Percentiles rank a stretch among this genome's conserved stretches.
phyloP scores from a whole-genome alignment of 2,329 filamentous ascomycete species.

The Alternaria sp. region DNA sequence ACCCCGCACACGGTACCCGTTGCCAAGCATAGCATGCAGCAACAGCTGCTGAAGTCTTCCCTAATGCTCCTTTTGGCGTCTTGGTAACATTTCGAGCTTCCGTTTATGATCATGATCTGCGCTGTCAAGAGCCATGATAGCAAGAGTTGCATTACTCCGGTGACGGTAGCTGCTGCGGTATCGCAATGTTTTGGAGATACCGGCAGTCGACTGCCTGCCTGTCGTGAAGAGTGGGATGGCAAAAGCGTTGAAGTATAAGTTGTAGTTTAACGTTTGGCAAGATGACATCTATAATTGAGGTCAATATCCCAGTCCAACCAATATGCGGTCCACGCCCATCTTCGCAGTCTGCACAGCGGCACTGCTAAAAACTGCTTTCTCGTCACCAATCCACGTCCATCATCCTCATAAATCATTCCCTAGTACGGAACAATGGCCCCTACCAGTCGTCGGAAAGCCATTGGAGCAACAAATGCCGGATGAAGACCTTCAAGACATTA shows the following conservation, averaged over 20 bases:
- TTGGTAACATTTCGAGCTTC: conserved; percentile 32
- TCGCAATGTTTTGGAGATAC: conserved; percentile 18
- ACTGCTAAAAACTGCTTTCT: conserved; percentile 13
- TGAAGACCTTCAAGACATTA: conserved; percentile 48
- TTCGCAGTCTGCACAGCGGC: conserved; percentile 13
- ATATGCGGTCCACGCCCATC: conserved; percentile 22
- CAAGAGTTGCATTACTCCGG: conserved; percentile 7
- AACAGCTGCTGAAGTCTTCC: conserved; percentile 8
- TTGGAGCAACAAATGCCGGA: conserved; percentile 51
- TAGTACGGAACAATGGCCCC: conserved; percentile 47
- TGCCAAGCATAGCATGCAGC: conserved; percentile 19
- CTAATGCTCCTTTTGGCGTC: conserved; percentile 17
- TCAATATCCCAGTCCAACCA: neutral
- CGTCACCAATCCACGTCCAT: conserved; percentile 25
- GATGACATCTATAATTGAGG: neutral
- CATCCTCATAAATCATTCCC: conserved; percentile 22
- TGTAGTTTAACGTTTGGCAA: neutral
- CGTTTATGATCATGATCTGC: conserved; percentile 25
- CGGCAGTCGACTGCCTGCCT: conserved; percentile 14
- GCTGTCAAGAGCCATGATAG: conserved; percentile 10
- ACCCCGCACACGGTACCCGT: conserved; percentile 16
- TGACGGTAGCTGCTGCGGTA: conserved; percentile 18
- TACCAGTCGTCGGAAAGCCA: conserved; percentile 38
- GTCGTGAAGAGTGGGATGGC: conserved; percentile 17
- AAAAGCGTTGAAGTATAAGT: conserved; percentile 8